phyloP scores from a whole-genome alignment of 805 yeast genomes.

The Cyberlindnera euphorbiiphila region DNA sequence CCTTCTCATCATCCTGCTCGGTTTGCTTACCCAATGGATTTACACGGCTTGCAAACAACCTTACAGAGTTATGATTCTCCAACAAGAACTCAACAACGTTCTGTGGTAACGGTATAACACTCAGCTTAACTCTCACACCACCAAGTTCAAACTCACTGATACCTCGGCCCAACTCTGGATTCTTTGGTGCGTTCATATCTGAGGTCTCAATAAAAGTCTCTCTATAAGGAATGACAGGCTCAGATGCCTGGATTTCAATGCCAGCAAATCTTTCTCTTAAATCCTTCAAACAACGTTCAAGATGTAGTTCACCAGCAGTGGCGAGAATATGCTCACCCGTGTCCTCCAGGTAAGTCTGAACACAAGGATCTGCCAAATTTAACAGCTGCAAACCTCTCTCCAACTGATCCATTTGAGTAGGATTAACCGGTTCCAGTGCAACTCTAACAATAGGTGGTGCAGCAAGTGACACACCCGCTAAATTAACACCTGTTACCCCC shows the following conservation, averaged over 20 bases:
- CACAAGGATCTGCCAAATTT: conserved; percentile 92
- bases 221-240: conserved; percentile 91
- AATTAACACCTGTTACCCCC: conserved; percentile 58
- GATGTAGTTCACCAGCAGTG: conserved; percentile 94
- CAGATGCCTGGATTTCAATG: conserved; percentile 77
- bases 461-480: conserved; percentile 70
- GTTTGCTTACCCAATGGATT: no score
- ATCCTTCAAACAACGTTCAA: conserved; percentile 92
- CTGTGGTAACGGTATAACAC: conserved; percentile 52
- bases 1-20: conserved; percentile 14
- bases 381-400: conserved; percentile 75
- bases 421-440: conserved; percentile 92
- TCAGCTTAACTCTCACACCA: conserved; percentile 38
- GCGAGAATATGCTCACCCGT: conserved; percentile 91
- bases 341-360: conserved; percentile 79
- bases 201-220: conserved; percentile 65
- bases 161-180: conserved; percentile 46
- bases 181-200: conserved; percentile 49
- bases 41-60: conserved; percentile 29
- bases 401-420: conserved; percentile 69
- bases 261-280: conserved; percentile 88
- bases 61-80: conserved; percentile 42
- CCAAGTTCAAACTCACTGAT: conserved; percentile 48
- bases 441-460: conserved; percentile 93
- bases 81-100: conserved; percentile 46